Percentiles rank a stretch among this genome's conserved stretches.
phyloP scores from a whole-genome alignment of 1,139 yeast species.

The Candida dubliniensis region DNA sequence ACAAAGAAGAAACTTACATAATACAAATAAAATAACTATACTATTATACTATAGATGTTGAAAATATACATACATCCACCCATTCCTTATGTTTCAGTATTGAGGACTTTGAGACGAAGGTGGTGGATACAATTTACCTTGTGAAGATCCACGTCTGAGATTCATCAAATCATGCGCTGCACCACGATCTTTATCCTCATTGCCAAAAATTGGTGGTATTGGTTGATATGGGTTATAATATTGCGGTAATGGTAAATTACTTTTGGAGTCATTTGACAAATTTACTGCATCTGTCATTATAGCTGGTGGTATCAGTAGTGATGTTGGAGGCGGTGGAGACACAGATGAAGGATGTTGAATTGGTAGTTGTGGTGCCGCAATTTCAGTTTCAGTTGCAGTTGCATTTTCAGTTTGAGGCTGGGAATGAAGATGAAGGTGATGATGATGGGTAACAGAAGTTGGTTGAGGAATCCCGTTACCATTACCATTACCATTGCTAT shows the following conservation, averaged over 20 bases:
- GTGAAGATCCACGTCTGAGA: conserved; percentile 11
- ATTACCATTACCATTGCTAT: no score
- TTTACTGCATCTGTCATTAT: background rate
- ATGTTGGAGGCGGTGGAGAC: background rate
- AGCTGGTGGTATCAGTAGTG: background rate
- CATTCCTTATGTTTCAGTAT: background rate
- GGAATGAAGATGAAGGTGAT: conserved; percentile 1
- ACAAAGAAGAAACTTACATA: no score
- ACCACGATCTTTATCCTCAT: conserved; percentile 9
- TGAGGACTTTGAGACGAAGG: background rate
- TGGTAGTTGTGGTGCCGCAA: background rate
- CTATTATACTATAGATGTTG: no score
- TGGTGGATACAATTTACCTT: conserved; percentile 1
- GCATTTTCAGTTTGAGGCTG: background rate
- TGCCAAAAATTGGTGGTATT: conserved; percentile 2
- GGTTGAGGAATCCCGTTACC: conserved; percentile 7
- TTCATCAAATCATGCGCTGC: conserved; percentile 14
- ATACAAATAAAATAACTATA: no score
- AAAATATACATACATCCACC: no score
- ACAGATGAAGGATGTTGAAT: background rate
- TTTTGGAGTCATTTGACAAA: background rate
- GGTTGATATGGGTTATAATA: conserved; percentile 5
- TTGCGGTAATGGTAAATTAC: conserved; percentile 5
- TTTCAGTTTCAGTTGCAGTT: background rate
- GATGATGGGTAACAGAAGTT: conserved; percentile 9